phyloP scores from a whole-genome alignment of 2,329 filamentous ascomycete species.

The Dactylellina leptospora region DNA sequence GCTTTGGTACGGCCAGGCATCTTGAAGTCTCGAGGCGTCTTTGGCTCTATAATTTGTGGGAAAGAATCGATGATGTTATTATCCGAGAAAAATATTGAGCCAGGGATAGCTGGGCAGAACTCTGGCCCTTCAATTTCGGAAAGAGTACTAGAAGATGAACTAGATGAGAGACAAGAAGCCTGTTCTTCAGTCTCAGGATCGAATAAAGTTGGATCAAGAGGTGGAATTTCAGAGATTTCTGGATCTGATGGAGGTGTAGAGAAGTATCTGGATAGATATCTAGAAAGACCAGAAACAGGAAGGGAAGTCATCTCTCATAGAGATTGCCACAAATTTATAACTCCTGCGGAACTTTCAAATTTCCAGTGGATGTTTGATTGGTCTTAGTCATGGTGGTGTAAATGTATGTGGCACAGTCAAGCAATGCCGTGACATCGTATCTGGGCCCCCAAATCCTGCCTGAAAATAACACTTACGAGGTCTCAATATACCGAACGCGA shows the following conservation, averaged over 20 bases:
- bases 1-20: constrained; percentile 6
- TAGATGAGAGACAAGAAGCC: too few relatives aligned
- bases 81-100: neutral
- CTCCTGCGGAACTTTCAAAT: neutral
- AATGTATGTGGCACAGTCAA: neutral
- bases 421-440: neutral
- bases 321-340: too few relatives aligned
- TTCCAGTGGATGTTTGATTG: neutral
- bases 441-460: neutral
- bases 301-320: neutral
- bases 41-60: neutral
- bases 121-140: neutral
- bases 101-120: constrained; percentile 1
- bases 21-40: neutral
- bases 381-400: neutral
- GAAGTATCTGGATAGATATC: constrained; percentile 3
- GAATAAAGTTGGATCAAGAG: neutral
- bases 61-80: too few relatives aligned
- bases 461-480: constrained; percentile 2
- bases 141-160: neutral
- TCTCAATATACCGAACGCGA: too few relatives aligned
- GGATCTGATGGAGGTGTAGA: neutral
- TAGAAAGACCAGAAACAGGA: neutral
- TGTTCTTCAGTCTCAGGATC: too few relatives aligned
- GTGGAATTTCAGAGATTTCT: neutral